Conservation (phyloP, 208 protist genomes). For the Leishmania lainsoni region DNA sequence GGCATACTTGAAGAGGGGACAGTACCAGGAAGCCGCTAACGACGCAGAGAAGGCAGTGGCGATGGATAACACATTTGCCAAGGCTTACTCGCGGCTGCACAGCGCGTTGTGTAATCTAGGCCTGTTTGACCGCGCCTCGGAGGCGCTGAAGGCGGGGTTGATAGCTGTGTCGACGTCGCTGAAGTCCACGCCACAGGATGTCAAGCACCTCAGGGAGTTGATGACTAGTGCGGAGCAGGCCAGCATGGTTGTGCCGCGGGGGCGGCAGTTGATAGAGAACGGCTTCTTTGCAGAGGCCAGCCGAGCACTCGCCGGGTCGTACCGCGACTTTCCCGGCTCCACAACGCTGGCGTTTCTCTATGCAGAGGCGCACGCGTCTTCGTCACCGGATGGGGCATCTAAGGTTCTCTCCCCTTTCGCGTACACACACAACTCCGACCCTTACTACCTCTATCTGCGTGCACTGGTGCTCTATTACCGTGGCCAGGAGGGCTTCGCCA, state of each 20-base stretch:
- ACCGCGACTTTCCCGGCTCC: conserved; percentile 68
- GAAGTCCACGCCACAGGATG: conserved; percentile 39
- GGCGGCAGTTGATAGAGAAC: conserved; percentile 40
- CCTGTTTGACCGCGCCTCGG: conserved; percentile 57
- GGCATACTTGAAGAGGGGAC: conserved; percentile 66
- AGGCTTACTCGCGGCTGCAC: conserved; percentile 89
- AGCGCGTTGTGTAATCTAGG: conserved; percentile 81
- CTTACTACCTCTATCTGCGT: conserved; percentile 72
- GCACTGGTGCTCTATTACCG: conserved; percentile 72
- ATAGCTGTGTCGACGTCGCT: conserved; percentile 20
- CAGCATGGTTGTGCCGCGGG: conserved; percentile 36
- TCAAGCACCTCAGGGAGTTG: conserved; percentile 54
- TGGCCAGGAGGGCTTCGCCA: conserved; percentile 67
- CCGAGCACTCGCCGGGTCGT: conserved; percentile 30
- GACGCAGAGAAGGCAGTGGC: conserved; percentile 80
- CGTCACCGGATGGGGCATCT: conserved; percentile 57
- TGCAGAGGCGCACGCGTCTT: conserved; percentile 52
- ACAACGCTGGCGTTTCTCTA: conserved; percentile 60
- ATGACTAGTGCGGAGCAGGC: conserved; percentile 50
- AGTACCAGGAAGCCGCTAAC: conserved; percentile 51
- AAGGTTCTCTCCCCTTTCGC: conserved; percentile 53
- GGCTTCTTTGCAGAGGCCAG: conserved; percentile 39
- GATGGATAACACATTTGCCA: conserved; percentile 77
- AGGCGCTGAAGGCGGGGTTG: conserved; percentile 35
- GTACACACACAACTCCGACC: conserved; percentile 50